Evolutionary conservation across 495 filamentous ascomycete species (phyloP).

Genomic region (Lophiostoma macrostomum): DNA sequence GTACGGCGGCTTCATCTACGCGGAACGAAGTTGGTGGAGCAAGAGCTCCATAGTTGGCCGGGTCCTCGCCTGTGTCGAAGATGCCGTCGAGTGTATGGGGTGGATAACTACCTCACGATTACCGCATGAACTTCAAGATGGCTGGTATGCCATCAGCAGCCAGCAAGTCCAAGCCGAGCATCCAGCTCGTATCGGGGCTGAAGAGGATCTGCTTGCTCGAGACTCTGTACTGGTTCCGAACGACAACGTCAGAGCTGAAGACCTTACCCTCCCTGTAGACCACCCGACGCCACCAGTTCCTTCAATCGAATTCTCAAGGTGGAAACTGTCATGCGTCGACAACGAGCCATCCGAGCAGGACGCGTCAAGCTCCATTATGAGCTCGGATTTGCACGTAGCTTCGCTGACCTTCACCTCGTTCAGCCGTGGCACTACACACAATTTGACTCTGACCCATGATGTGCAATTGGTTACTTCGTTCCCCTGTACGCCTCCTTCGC

Average conservation of each 20-base stretch:
- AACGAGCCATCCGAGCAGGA: slow-evolving; percentile 2
- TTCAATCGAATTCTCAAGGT: slow-evolving; percentile 18
- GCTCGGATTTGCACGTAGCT: slow-evolving; percentile 14
- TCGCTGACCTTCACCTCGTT: slow-evolving; percentile 35
- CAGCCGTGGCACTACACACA: slow-evolving; percentile 8
- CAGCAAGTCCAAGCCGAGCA: slow-evolving; percentile 44
- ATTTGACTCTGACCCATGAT: slow-evolving; percentile 35
- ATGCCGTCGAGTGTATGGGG: slow-evolving; percentile 71
- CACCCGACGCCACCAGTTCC: slow-evolving; percentile 12
- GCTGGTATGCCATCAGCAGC: slow-evolving; percentile 61
- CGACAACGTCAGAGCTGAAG: slow-evolving; percentile 51
- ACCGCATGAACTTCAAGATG: slow-evolving; percentile 50
- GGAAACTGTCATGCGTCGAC: slow-evolving; percentile 8
- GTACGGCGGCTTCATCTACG: slow-evolving; percentile 74
- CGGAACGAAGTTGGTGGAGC: slow-evolving; percentile 75
- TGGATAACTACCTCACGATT: slow-evolving; percentile 65
- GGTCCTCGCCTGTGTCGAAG: slow-evolving; percentile 63
- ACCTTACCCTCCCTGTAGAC: slow-evolving; percentile 52
- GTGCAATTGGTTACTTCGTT: slow-evolving; percentile 39
- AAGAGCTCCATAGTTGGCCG: slow-evolving; percentile 72
- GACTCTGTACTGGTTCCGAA: slow-evolving; percentile 54
- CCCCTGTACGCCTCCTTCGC: slow-evolving; percentile 35
- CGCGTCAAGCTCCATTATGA: neutral
- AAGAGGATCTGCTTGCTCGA: slow-evolving; percentile 42
- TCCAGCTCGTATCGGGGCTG: slow-evolving; percentile 37